A percentile compares a stretch with the other conserved stretches of the same genome.
Conservation (phyloP, 768 basidiomycete species). For the Mycena sanguinolenta region DNA sequence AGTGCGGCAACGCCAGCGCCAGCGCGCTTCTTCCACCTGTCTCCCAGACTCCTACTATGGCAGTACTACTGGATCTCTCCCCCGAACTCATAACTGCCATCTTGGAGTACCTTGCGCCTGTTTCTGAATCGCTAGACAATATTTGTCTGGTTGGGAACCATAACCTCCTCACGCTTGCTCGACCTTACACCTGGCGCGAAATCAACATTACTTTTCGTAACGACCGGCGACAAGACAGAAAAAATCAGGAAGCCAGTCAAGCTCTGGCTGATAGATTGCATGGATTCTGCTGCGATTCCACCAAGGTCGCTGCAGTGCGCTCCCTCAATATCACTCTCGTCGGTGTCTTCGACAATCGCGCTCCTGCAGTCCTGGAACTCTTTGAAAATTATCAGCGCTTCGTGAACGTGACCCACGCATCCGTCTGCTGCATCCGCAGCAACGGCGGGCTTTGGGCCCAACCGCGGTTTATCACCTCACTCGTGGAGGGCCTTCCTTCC, state of each 20-base stretch:
- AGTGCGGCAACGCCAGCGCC: too few species aligned
- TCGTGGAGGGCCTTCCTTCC: neutral
- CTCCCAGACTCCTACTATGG: neutral
- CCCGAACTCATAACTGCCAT: neutral
- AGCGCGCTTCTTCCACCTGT: too few species aligned
- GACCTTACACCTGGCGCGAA: slow-evolving; percentile 14
- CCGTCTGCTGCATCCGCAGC: neutral
- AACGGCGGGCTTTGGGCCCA: too few species aligned
- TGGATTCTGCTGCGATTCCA: neutral
- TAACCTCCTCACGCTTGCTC: slow-evolving; percentile 6
- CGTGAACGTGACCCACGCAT: slow-evolving; percentile 9
- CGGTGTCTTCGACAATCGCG: neutral
- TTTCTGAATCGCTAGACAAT: neutral
- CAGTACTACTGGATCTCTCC: slow-evolving; percentile 1
- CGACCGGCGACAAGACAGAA: neutral
- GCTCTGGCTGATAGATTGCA: neutral
- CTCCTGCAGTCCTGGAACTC: neutral
- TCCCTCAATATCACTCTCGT: neutral
- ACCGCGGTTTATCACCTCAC: neutral
- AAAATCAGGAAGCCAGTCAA: neutral
- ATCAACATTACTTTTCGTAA: neutral
- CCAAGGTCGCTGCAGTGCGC: slow-evolving; percentile 2
- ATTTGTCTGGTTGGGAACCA: too few species aligned
- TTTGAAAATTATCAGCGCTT: neutral
- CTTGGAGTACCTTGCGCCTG: neutral